Conservation (phyloP, 2,329 filamentous ascomycete genomes). For the Pseudovirgaria hyperparasitica region DNA sequence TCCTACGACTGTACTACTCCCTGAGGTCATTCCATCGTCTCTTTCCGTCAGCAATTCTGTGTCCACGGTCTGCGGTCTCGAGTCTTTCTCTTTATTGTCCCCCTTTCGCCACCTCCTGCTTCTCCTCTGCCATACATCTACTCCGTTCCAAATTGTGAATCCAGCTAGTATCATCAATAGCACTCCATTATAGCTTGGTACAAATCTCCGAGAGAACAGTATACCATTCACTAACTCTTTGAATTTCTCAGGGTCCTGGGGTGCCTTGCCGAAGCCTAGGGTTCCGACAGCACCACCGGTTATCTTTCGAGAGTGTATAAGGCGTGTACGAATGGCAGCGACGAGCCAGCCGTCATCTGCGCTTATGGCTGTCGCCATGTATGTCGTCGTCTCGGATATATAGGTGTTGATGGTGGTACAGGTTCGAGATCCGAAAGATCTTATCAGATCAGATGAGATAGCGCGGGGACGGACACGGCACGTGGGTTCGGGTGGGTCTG, state of each 20-base stretch:
- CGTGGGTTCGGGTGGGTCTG: too few species aligned
- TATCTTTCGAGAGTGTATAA: neutral
- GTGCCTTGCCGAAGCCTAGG: slow-evolving; percentile 18
- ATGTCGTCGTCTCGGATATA: slow-evolving; percentile 1
- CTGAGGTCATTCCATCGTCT: slow-evolving; percentile 20
- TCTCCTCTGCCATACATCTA: slow-evolving; percentile 9
- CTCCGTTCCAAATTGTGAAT: slow-evolving; percentile 26
- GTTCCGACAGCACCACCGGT: too few species aligned
- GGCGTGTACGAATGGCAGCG: too few species aligned
- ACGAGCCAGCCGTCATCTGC: too few species aligned
- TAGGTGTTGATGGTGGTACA: too few species aligned
- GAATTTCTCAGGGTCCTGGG: slow-evolving; percentile 22
- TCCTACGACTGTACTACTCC: slow-evolving; percentile 25
- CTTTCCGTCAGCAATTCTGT: slow-evolving; percentile 3
- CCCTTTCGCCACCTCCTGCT: slow-evolving; percentile 4
- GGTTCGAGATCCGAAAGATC: too few species aligned
- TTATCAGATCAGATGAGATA: too few species aligned
- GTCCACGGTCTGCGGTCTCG: slow-evolving; percentile 1
- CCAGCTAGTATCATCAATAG: slow-evolving; percentile 22
- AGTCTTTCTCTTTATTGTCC: slow-evolving; percentile 2
- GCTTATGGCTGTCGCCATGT: slow-evolving; percentile 4
- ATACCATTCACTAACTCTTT: slow-evolving; percentile 23
- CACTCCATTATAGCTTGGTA: slow-evolving; percentile 28
- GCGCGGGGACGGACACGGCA: too few species aligned
- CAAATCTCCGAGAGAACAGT: slow-evolving; percentile 24